Evolutionary conservation across 2,329 filamentous ascomycete genomes (phyloP), one percentile per base, ranked within the genome.

Genomic region (Sarocladium kiliense): DNA sequence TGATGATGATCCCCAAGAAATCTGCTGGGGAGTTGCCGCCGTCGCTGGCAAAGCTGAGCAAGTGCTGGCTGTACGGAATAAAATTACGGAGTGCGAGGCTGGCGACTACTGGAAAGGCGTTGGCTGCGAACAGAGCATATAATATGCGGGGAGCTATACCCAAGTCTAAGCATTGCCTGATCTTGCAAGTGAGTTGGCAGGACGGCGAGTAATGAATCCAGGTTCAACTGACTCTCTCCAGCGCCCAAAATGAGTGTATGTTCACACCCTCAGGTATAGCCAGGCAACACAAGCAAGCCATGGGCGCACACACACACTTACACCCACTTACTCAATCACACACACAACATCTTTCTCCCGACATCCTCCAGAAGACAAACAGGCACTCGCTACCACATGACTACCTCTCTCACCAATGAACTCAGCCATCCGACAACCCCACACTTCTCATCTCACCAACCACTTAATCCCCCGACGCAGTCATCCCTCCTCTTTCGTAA

Each of bases 1-100:
- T 49, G 47, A 51, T 51, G 47, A 51, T 51, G 16, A 39, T 16
- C 18, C 7, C 41, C 41, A 44, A 23, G 18, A 9, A 44, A 6
- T 44, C n/a, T 27, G 3, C 44, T 49, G 44, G 44, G 44, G 44
- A 49, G 44, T 30, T 32, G 44, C 44, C 44, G 44, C 44, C 26
- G 44, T 32, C 5, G 4, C 18, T 27, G 44, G n/a, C n/a, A 12
- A 19, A 21, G 44, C 6, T 45, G 41, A 45, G 37, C 9, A 19
- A 34, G 9, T 34, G 30, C 9, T 7, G 14, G 6, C 18, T 19
- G 41, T 10, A 45, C n/a, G 19, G 4, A 27, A 6, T 23, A 23
- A n/a, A n/a, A 49, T 30, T 19, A 14, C 3, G 21, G n/a, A 23
- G 4, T 49, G 10, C 44, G 23, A 23, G 23, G 14, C 3, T 27